Percentiles rank a stretch among this genome's conserved stretches.
These are phyloP conservation scores for Hanseniaspora lachancei DNA, from an alignment of 805 yeast genomes.

Conservation along the genomic window DNA sequence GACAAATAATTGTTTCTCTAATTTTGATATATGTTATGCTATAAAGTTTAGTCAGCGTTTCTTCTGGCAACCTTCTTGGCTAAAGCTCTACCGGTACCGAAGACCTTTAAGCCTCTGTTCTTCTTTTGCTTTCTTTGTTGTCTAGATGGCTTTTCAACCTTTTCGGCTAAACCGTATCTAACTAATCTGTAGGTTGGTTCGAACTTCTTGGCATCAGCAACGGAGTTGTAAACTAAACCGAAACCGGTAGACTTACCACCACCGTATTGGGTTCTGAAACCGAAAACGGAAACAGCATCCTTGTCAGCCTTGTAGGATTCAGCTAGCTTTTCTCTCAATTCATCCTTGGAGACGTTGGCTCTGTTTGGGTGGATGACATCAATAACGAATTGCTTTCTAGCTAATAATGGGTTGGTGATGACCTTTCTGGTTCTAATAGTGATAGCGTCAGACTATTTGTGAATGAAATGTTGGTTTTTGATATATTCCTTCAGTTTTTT, in stretches of 20 bases:
- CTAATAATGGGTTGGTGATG: slow-evolving; percentile 96
- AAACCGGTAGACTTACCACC: slow-evolving; percentile 99
- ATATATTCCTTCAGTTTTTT: background rate
- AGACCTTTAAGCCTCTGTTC: slow-evolving; percentile 98
- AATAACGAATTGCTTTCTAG: slow-evolving; percentile 98
- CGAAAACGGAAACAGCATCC: slow-evolving; percentile 93
- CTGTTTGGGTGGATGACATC: slow-evolving; percentile 99
- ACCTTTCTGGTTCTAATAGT: slow-evolving; percentile 98
- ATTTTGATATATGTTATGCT: background rate
- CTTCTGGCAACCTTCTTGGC: slow-evolving; percentile 87
- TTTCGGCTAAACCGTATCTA: slow-evolving; percentile 93
- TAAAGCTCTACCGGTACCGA: slow-evolving; percentile 93
- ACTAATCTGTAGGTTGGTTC: slow-evolving; percentile 99
- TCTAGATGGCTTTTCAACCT: slow-evolving; percentile 96
- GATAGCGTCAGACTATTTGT: slow-evolving; percentile 86
- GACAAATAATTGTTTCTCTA: background rate
- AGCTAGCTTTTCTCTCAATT: slow-evolving; percentile 89
- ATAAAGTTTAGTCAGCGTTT: slow-evolving; percentile 54
- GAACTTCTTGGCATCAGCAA: slow-evolving; percentile 93
- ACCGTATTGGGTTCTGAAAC: slow-evolving; percentile 99
- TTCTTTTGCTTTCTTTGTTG: slow-evolving; percentile 99
- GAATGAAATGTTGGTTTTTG: background rate
- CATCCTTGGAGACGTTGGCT: slow-evolving; percentile 98
- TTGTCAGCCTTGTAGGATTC: slow-evolving; percentile 80
- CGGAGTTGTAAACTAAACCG: slow-evolving; percentile 97